These are phyloP conservation scores for Wickerhamomyces bovis DNA, from an alignment of 805 yeast species.

Conservation along the genomic window DNA sequence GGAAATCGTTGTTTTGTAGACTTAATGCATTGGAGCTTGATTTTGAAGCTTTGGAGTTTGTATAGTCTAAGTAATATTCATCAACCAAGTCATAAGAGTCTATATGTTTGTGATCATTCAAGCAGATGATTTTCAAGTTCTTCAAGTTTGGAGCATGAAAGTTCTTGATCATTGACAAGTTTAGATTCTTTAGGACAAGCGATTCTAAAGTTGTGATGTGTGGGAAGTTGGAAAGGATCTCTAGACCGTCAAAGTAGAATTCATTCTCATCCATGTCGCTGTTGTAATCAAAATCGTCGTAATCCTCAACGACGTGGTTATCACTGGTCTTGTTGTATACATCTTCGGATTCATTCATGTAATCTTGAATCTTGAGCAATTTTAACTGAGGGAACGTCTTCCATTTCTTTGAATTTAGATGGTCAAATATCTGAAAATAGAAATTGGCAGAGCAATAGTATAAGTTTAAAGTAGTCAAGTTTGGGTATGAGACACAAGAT, in stretches of 20 bases:
- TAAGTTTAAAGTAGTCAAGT: conserved; percentile 11
- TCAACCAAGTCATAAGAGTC: conserved; percentile 19
- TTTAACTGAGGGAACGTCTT: conserved; percentile 13
- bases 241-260: conserved; percentile 31
- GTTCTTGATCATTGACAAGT: conserved; percentile 15
- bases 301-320: conserved; percentile 18
- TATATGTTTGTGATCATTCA: conserved; percentile 16
- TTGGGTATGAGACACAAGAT: conserved; percentile 10
- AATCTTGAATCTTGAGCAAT: conserved; percentile 18
- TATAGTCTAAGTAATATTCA: neutral
- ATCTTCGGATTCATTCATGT: conserved; percentile 24
- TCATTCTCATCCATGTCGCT: conserved; percentile 30
- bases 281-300: conserved; percentile 27
- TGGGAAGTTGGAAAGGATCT: conserved; percentile 16
- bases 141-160: conserved; percentile 11
- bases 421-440: conserved; percentile 17
- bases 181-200: conserved; percentile 18
- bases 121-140: conserved; percentile 15
- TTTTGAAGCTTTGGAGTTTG: conserved; percentile 1
- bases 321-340: conserved; percentile 17
- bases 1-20: conserved; percentile 3
- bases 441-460: conserved; percentile 23
- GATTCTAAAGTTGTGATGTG: conserved; percentile 9
- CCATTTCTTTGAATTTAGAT: conserved; percentile 9
- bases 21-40: conserved; percentile 4